phyloP scores from a whole-genome alignment of 2,329 filamentous ascomycete species.

The Cytospora chrysosperma region DNA sequence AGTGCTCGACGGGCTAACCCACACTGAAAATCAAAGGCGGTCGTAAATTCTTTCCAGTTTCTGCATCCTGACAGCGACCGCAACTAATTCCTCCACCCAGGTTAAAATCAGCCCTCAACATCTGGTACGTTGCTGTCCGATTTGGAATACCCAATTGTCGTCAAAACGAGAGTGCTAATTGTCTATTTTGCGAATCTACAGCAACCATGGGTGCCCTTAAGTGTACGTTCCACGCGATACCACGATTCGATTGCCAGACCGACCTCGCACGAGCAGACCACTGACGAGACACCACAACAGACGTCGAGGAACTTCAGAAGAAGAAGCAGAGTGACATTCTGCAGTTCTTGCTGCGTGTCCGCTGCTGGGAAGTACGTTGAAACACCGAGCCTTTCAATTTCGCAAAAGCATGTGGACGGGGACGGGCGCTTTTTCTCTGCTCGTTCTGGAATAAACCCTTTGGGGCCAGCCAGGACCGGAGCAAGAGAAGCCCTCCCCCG shows the following conservation, averaged over 20 bases:
- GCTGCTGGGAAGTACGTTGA: conserved; percentile 98
- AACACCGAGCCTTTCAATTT: conserved; percentile 36
- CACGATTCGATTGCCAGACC: conserved; percentile 7
- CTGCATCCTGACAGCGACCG: not conserved
- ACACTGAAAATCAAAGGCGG: conserved; percentile 20
- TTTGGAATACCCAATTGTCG: not conserved
- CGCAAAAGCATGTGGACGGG: conserved; percentile 27
- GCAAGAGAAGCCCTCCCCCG: conserved; percentile 39
- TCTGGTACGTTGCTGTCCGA: conserved; percentile 19
- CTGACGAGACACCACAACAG: conserved; percentile 20
- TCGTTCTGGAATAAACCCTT: conserved; percentile 7
- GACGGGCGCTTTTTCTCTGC: conserved; percentile 16
- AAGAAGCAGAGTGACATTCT: conserved; percentile 99
- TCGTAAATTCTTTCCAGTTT: conserved; percentile 16
- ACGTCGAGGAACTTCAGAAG: conserved; percentile 99
- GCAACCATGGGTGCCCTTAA: conserved; percentile 98
- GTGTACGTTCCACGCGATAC: conserved; percentile 43
- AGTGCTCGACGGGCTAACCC: conserved; percentile 7
- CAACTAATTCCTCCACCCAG: conserved; percentile 16
- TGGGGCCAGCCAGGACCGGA: not conserved
- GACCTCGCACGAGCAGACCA: conserved; percentile 3
- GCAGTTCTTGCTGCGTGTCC: conserved; percentile 98
- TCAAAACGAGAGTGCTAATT: conserved; percentile 26
- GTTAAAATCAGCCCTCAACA: conserved; percentile 17
- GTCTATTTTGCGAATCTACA: conserved; percentile 33